phyloP scores from a whole-genome alignment of 257 asterid genomes.

The Solanum tacnaense region DNA sequence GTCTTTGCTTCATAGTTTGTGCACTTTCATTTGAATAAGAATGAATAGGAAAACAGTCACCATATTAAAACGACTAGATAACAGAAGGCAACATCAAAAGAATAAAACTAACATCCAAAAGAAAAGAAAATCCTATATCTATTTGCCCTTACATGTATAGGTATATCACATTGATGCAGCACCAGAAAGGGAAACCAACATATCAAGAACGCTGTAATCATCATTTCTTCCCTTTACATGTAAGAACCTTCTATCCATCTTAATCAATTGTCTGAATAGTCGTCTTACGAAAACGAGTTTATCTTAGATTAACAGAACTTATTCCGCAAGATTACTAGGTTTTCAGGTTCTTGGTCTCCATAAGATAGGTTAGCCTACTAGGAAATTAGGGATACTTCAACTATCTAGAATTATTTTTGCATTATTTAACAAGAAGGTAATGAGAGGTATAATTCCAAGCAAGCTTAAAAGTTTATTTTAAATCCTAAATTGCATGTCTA shows the following conservation, averaged over 20 bases:
- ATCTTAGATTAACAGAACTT: not conserved
- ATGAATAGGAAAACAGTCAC: not conserved
- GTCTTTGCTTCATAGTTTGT: not conserved
- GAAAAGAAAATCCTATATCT: not conserved
- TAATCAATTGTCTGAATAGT: not conserved
- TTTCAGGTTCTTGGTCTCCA: not conserved
- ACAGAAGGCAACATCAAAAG: not conserved
- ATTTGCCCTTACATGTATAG: not conserved
- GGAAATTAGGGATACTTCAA: not conserved
- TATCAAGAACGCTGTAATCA: not conserved
- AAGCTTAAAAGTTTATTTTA: not conserved
- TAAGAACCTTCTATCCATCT: not conserved
- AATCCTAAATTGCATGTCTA: not conserved
- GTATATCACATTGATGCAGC: not conserved
- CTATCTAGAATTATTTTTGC: not conserved
- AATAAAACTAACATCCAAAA: not conserved
- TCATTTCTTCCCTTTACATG: not conserved
- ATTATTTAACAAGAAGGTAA: not conserved
- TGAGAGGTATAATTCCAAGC: not conserved
- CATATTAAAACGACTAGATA: not conserved
- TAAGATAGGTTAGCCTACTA: not conserved
- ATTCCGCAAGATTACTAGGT: not conserved
- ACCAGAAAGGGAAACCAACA: not conserved
- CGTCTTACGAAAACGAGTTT: not conserved
- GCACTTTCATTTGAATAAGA: not conserved